Evolutionary conservation across 2,329 filamentous ascomycete genomes (phyloP), one percentile per base, ranked within the genome.

Genomic region (Dothistroma pini): DNA sequence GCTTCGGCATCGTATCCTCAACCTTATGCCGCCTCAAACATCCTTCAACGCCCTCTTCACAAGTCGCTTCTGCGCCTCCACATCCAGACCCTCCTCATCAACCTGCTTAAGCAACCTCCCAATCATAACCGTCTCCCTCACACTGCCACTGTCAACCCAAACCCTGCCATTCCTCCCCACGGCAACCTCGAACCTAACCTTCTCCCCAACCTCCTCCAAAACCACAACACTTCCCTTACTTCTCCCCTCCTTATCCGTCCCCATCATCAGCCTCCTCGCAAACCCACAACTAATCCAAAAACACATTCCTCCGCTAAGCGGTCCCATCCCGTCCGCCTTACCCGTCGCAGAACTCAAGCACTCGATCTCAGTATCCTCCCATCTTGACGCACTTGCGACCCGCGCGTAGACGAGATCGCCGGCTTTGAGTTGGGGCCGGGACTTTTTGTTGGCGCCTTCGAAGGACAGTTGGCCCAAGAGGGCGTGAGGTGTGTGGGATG

Each of bases 361-460:
- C 71, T 96, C 91, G 50, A 99, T 80, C 77, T 97, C 95, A 0
- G 91, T 84, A 71, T 97, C 91, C 79, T 93, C 91, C 75, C 93
- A 89, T 66, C 88, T 87, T 70, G 91, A 89, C 19, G 90, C 88
- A 47, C 89, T 84, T 31, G 84, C 81, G 49, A 99, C 86, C 64
- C 93, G 89, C 41, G 93, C 93, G 78, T 97, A 97, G 38, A 97
- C 91, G 31, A 97, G 79, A 56, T 91, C 86, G 41, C 91, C 91
- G 14, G 85, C 72, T 31, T 82, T 80, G 49, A 97, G 84, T 65
- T 90, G 83, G 0, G 95, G 95, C 1, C 93, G 84, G 2, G 91
- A 96, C 79, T 97, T 97, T 76, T 93, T 95, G 50, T 89, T 91
- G 19, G 92, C 95, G 65, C 87, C 87, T 76, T 97, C 93, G 75